Evolutionary conservation across 2,329 filamentous ascomycete species (phyloP).

Genomic region (Cercospora canescens): DNA sequence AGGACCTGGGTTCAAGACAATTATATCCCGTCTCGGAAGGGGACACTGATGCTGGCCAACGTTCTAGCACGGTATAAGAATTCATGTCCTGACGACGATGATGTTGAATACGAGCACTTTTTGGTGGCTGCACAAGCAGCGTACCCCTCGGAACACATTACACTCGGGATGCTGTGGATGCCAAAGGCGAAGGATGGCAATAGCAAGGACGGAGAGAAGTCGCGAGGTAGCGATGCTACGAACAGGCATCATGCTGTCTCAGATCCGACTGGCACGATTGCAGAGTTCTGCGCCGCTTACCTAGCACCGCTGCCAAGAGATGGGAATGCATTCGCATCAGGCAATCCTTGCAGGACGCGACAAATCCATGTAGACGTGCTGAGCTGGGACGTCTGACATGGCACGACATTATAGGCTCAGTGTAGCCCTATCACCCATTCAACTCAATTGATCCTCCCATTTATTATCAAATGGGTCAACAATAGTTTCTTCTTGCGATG

Average conservation of each 20-base stretch:
- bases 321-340: conserved; percentile 5
- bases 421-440: not conserved
- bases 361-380: conserved; percentile 2
- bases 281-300: conserved; percentile 6
- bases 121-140: not conserved
- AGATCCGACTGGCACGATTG: not conserved
- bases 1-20: not conserved
- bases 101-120: not conserved
- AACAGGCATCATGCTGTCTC: not conserved
- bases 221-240: not conserved
- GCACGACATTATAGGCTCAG: not conserved
- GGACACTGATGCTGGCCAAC: not conserved
- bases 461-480: not conserved
- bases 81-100: not conserved
- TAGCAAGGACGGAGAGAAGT: not conserved
- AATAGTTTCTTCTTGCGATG: not conserved
- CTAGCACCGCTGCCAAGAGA: not conserved
- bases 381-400: conserved; percentile 2
- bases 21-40: not conserved
- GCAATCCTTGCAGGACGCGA: not conserved
- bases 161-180: not conserved
- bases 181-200: not conserved
- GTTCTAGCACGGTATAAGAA: not conserved
- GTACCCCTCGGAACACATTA: not conserved
- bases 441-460: not conserved